These are phyloP conservation scores for Hygrophorus russula DNA, from an alignment of 768 basidiomycete species.

Conservation along the genomic window DNA sequence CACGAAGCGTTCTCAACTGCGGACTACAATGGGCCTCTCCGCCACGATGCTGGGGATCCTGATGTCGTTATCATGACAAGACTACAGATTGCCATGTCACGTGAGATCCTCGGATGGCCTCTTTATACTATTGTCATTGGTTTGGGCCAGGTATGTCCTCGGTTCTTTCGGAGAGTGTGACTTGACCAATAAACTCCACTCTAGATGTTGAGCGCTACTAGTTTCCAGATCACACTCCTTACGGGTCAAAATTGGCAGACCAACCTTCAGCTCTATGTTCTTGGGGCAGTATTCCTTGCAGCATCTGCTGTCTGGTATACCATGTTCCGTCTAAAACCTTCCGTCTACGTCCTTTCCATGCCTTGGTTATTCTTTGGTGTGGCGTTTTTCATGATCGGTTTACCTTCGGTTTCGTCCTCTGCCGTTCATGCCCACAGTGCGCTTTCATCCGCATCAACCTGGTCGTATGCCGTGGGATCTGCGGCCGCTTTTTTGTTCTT, in stretches of 20 bases:
- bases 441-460: constrained; percentile 71
- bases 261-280: constrained; percentile 76
- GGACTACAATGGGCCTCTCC: constrained; percentile 33
- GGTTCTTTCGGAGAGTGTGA: not conserved
- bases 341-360: constrained; percentile 72
- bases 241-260: constrained; percentile 80
- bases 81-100: constrained; percentile 73
- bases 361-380: constrained; percentile 90
- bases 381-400: constrained; percentile 85
- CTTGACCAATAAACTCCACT: constrained; percentile 8
- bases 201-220: constrained; percentile 81
- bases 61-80: constrained; percentile 72
- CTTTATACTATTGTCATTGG: constrained; percentile 86
- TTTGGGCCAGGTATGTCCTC: constrained; percentile 52
- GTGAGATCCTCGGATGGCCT: constrained; percentile 80
- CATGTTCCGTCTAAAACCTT: constrained; percentile 80
- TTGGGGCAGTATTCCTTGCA: constrained; percentile 81
- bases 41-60: constrained; percentile 37
- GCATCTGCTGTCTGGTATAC: constrained; percentile 85
- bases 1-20: constrained; percentile 32
- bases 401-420: constrained; percentile 61
- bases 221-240: constrained; percentile 89
- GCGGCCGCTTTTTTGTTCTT: constrained; percentile 91
- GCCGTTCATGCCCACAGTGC: constrained; percentile 53
- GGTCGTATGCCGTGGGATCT: constrained; percentile 89